Evolutionary conservation across 352 stramenopile genomes (phyloP), one percentile per base, ranked within the genome.

Genomic region (Globisporangium cylindrosporum): DNA sequence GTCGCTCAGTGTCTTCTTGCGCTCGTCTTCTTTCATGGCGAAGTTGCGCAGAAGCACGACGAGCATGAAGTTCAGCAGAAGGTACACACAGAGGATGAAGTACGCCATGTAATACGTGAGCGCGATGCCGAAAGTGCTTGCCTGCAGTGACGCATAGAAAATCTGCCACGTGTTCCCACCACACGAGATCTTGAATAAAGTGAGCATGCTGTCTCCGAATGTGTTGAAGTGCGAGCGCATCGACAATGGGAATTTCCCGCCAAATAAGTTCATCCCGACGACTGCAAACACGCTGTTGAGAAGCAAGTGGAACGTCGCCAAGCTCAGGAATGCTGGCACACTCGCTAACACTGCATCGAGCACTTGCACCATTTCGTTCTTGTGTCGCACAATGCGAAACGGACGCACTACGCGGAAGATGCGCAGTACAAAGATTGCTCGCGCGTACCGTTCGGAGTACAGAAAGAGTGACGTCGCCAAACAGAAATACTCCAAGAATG

Each of bases 31-130:
- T 67, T 93, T 95, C 83, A 95, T 89, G 3, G 82, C 86, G 29
- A 96, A 96, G 62, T 93, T 91, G 18, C 81, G 77, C 15, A 95
- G 75, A 25, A 96, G 67, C 32, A 95, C 85, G 4, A 96, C 88
- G 22, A 95, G 74, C 79, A 96, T 92, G 62, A 95, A 91, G 72
- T 95, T 95, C 1, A 95, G 74, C 18, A 90, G 78, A 1, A 95
- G 55, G 34, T 86, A 90, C 24, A 84, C 78, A 27, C 77, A 84
- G 4, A 94, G 68, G 0, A 95, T 86, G 14, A 90, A 84, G 65
- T 90, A 96, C 0, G 69, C 71, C 49, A 94, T 71, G 69, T 94
- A 95, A 59, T 88, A 95, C 25, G 86, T 41, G 32, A 90, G 68
- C 12, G 83, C 82, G 9, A 89, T 70, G 14, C 72, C 77, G 10